These are phyloP conservation scores for Maudiozyma humilis DNA, from an alignment of 1,139 yeast genomes.

Conservation along the genomic window DNA sequence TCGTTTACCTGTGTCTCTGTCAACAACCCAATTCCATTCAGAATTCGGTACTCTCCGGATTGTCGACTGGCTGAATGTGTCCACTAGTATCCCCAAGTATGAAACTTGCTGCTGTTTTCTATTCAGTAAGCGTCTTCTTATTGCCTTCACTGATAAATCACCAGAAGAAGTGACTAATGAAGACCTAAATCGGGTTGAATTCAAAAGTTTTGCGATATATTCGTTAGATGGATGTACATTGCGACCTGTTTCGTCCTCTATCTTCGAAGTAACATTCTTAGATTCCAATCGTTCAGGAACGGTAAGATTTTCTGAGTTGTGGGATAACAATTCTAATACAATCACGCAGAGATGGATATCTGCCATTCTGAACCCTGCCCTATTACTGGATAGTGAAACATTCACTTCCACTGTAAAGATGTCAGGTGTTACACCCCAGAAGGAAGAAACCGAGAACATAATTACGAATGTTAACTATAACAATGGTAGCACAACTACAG, in stretches of 20 bases:
- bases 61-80: constrained; percentile 24
- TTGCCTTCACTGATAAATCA: constrained; percentile 11
- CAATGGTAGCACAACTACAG: too few species aligned
- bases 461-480: too few species aligned
- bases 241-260: neutral
- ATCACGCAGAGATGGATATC: constrained; percentile 30
- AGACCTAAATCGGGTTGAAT: neutral
- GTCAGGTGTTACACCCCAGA: too few species aligned
- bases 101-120: constrained; percentile 23
- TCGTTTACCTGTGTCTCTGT: constrained; percentile 13
- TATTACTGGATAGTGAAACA: constrained; percentile 17
- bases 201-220: neutral
- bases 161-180: neutral
- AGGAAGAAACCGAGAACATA: too few species aligned
- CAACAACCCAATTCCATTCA: constrained; percentile 23
- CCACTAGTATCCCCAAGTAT: constrained; percentile 16
- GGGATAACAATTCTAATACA: constrained; percentile 15
- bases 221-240: neutral
- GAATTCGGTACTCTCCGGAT: constrained; percentile 26
- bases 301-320: constrained; percentile 17
- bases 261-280: neutral
- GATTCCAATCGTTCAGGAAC: neutral
- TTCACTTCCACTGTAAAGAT: constrained; percentile 28
- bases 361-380: constrained; percentile 21
- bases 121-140: constrained; percentile 21